A percentile compares a stretch with the other conserved stretches of the same genome.
phyloP scores from a whole-genome alignment of 306 rosid genomes.

The Corylus americana region DNA sequence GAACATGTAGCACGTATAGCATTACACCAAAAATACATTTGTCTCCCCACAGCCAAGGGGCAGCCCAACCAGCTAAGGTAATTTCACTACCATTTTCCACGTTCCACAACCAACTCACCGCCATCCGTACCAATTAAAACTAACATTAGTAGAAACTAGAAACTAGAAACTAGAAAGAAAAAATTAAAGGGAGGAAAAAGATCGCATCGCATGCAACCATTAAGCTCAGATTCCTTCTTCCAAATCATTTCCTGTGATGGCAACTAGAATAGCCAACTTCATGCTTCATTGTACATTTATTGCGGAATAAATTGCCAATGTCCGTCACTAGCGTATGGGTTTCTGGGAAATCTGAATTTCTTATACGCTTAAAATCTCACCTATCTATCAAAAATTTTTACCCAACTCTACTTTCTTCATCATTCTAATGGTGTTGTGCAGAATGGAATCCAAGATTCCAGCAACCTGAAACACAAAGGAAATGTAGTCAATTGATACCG shows the following conservation, averaged over 20 bases:
- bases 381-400: constrained; percentile 71
- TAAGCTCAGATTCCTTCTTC: constrained; percentile 16
- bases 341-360: constrained; percentile 37
- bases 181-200: neutral
- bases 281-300: constrained; percentile 27
- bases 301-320: constrained; percentile 15
- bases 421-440: constrained; percentile 73
- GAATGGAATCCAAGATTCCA: constrained; percentile 87
- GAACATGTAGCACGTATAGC: too few species aligned
- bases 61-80: too few species aligned
- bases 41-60: too few species aligned
- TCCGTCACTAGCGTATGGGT: constrained; percentile 19
- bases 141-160: too few species aligned
- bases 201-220: neutral
- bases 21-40: too few species aligned
- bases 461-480: constrained; percentile 75
- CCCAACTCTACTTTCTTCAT: constrained; percentile 88
- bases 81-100: too few species aligned
- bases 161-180: neutral
- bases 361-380: constrained; percentile 19
- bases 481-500: constrained; percentile 21
- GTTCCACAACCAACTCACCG: too few species aligned
- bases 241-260: constrained; percentile 18
- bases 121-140: too few species aligned
- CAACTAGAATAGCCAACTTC: constrained; percentile 17